These are phyloP conservation scores for Cercospora berteroae DNA, from an alignment of 2,329 filamentous ascomycete genomes.

Conservation along the genomic window DNA sequence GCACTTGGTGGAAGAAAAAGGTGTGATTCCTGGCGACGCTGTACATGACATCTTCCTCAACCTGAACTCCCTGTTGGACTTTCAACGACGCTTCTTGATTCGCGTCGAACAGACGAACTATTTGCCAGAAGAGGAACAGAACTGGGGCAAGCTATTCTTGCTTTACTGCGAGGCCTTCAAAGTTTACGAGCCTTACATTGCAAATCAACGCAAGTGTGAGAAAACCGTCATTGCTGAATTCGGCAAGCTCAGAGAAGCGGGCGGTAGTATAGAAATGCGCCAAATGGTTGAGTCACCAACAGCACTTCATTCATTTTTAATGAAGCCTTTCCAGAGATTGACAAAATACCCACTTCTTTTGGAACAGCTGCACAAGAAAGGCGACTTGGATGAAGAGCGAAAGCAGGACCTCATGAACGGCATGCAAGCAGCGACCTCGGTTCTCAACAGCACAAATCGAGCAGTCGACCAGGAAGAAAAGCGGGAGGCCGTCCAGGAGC, in stretches of 20 bases:
- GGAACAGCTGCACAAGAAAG: slow-evolving; percentile 83
- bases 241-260: slow-evolving; percentile 76
- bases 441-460: slow-evolving; percentile 82
- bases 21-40: slow-evolving; percentile 81
- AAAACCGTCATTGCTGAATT: slow-evolving; percentile 80
- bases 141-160: slow-evolving; percentile 92
- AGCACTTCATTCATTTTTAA: slow-evolving; percentile 82
- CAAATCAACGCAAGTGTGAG: slow-evolving; percentile 90
- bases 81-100: slow-evolving; percentile 91
- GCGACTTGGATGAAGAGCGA: slow-evolving; percentile 65
- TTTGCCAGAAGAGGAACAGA: slow-evolving; percentile 70
- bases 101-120: slow-evolving; percentile 94
- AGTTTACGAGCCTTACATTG: slow-evolving; percentile 95
- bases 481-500: slow-evolving; percentile 76
- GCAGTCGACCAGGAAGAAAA: slow-evolving; percentile 86
- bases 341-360: slow-evolving; percentile 92
- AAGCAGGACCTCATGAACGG: slow-evolving; percentile 72
- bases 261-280: slow-evolving; percentile 59
- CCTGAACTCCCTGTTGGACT: slow-evolving; percentile 89
- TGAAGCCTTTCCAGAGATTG: slow-evolving; percentile 94
- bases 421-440: slow-evolving; percentile 76
- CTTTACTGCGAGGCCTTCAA: slow-evolving; percentile 82
- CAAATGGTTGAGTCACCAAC: slow-evolving; percentile 84
- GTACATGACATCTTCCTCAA: slow-evolving; percentile 96
- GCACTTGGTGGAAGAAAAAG: slow-evolving; percentile 82